Percentiles rank a stretch among this genome's conserved stretches.
Evolutionary conservation across 2,329 filamentous ascomycete species (phyloP).

Genomic region (Lachnellula suecica): DNA sequence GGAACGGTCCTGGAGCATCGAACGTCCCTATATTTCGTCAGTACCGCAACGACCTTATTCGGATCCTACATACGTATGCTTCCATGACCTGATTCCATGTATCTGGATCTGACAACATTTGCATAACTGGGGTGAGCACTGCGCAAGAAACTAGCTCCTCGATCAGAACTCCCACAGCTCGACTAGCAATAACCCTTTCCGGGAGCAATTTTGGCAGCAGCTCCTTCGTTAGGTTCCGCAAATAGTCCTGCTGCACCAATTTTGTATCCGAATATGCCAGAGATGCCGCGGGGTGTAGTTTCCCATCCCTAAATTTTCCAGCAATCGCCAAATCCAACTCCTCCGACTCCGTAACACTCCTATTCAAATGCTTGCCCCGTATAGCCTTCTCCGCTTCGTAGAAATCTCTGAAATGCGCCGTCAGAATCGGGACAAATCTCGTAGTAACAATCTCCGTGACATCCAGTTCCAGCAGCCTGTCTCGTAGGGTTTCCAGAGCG

Average conservation of each 20-base stretch:
- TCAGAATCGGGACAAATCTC: slow-evolving; percentile 83
- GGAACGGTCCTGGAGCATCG: slow-evolving; percentile 90
- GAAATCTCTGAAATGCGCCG: slow-evolving; percentile 84
- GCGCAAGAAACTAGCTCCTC: slow-evolving; percentile 91
- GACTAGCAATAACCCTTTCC: slow-evolving; percentile 70
- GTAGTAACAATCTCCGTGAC: slow-evolving; percentile 81
- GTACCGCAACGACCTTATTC: neutral
- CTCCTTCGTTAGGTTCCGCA: slow-evolving; percentile 71
- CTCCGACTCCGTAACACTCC: slow-evolving; percentile 91
- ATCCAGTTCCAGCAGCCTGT: slow-evolving; percentile 74
- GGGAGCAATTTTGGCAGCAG: slow-evolving; percentile 77
- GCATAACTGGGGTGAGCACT: slow-evolving; percentile 80
- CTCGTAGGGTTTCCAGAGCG: slow-evolving; percentile 69
- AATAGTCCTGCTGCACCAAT: slow-evolving; percentile 81
- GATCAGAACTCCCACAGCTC: slow-evolving; percentile 76
- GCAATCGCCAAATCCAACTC: slow-evolving; percentile 95
- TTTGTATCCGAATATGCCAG: slow-evolving; percentile 83
- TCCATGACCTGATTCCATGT: slow-evolving; percentile 98
- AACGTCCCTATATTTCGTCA: slow-evolving; percentile 57
- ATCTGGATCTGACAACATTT: slow-evolving; percentile 84
- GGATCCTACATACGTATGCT: slow-evolving; percentile 56
- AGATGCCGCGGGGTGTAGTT: slow-evolving; percentile 81
- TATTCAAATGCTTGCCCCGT: slow-evolving; percentile 81
- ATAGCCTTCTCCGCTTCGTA: slow-evolving; percentile 86
- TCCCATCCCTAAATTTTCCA: slow-evolving; percentile 87